Evolutionary conservation across 2,329 filamentous ascomycete genomes (phyloP), one percentile per base, ranked within the genome.

Genomic region (Penicillium italicum): DNA sequence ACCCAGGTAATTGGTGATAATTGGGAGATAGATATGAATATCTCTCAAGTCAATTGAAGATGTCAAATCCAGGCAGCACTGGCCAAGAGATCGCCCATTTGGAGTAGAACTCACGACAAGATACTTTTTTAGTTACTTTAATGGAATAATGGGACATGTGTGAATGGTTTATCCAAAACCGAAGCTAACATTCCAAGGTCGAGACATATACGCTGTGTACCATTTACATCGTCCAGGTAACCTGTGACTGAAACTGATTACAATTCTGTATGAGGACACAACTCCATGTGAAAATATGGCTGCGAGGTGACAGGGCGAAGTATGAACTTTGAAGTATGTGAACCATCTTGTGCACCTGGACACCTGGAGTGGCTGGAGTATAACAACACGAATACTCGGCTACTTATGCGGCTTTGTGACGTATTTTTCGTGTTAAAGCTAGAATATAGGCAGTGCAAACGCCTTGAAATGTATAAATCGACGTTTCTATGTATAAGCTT

Each of bases 151-250:
- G 40, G 48, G 38, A 34, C 48, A 52, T 45, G 38, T 30, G 28
- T 26, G 24, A 43, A 52, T 54, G 36, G 48, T 46, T 53, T 28
- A 26, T 24, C 43, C 30, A 14, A 7, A 43, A 46, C 59, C 50
- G 28, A 46, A 30, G n/a, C 30, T 44, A 22, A 33, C 54, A 62
- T 59, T 58, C 56, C 50, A 56, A 51, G 46, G 38, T 41, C 48
- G 24, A 28, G 24, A 6, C 26, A 26, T 20, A 14, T 22, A 24
- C 24, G 20, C 8, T n/a, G 3, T 36, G 10, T 20, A 14, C 41
- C 30, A n/a, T 24, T 20, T 46, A 33, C 10, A 10, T 31, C 20
- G 18, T 8, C n/a, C n/a, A 14, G n/a, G 14, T 16, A 31, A 43
- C 5, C 14, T n/a, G 11, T n/a, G 14, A 46, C 52, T 11, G n/a